Percentiles rank a stretch among this genome's conserved stretches.
Evolutionary conservation across 1,284 basidiomycete genomes (phyloP).

Genomic region (Sutorius eximius): DNA sequence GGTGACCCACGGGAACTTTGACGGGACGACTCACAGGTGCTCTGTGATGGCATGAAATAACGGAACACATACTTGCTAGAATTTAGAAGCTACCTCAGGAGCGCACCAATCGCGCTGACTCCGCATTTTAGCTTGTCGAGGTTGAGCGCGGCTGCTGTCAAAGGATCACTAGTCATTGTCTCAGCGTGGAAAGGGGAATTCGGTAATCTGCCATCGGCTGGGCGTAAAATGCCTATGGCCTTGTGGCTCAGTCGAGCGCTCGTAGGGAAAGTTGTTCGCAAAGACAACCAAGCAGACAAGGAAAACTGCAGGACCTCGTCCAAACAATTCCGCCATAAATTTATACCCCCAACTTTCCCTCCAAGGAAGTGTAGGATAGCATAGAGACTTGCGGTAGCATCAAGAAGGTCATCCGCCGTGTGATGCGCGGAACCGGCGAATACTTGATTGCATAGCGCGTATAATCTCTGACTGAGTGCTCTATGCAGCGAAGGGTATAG

Average conservation of each 20-base stretch:
- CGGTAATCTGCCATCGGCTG: conserved; percentile 12
- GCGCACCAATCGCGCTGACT: conserved; percentile 49
- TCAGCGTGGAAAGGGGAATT: conserved; percentile 12
- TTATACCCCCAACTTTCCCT: conserved; percentile 72
- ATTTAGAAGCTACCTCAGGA: conserved; percentile 46
- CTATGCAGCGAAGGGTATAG: conserved; percentile 67
- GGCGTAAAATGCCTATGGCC: conserved; percentile 4
- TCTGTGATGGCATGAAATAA: conserved; percentile 37
- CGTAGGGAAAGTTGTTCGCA: conserved; percentile 57
- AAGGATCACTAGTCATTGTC: conserved; percentile 35
- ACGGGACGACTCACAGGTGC: conserved; percentile 65
- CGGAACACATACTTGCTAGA: background rate
- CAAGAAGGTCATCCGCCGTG: conserved; percentile 44
- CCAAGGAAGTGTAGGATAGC: conserved; percentile 64
- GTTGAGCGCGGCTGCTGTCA: conserved; percentile 50
- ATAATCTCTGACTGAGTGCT: conserved; percentile 50
- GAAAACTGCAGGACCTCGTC: conserved; percentile 65
- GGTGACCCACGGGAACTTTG: conserved; percentile 65
- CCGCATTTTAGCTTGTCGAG: conserved; percentile 60
- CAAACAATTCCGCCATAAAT: conserved; percentile 68
- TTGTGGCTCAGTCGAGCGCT: conserved; percentile 20
- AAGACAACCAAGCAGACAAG: conserved; percentile 55
- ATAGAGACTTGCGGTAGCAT: conserved; percentile 56
- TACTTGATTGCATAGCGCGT: conserved; percentile 50
- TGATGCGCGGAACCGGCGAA: conserved; percentile 54